Percentiles rank a stretch among this genome's conserved stretches.
These are phyloP conservation scores for Neurospora tetraspora DNA, from an alignment of 495 filamentous ascomycete species.

Conservation along the genomic window DNA sequence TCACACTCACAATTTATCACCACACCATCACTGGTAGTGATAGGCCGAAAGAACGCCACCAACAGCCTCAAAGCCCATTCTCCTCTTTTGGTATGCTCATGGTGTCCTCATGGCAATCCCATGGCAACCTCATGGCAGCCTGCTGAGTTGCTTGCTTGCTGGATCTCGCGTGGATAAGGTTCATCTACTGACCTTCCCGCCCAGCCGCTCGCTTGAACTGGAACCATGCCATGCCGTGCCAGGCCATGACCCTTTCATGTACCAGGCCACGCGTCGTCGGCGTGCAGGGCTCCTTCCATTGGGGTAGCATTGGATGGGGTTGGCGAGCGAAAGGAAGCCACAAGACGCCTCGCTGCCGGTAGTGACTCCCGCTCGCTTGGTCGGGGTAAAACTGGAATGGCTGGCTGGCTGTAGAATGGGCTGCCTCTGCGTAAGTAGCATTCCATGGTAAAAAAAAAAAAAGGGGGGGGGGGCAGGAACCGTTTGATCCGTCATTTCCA, in stretches of 20 bases:
- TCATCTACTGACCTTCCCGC: neutral
- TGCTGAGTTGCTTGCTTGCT: neutral
- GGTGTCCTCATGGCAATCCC: neutral
- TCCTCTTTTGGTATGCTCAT: neutral
- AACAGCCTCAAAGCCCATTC: neutral
- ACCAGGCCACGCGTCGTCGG: neutral
- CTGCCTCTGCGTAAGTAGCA: neutral
- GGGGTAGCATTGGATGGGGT: neutral
- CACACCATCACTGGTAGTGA: neutral
- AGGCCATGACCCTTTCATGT: neutral
- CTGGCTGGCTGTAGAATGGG: neutral
- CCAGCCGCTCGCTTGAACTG: neutral
- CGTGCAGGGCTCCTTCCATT: neutral
- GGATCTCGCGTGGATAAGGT: neutral
- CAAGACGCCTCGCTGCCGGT: neutral
- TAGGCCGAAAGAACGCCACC: neutral
- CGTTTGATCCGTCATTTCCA: neutral
- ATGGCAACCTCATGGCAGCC: neutral
- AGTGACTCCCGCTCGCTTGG: neutral
- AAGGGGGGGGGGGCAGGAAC: neutral
- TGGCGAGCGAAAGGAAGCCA: neutral
- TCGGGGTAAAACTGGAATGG: neutral
- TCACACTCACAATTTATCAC: neutral
- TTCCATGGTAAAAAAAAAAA: too few species aligned
- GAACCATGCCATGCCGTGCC: neutral